Evolutionary conservation across 306 rosid species (phyloP), one percentile per base, ranked within the genome.

Genomic region (Geum urbanum): DNA sequence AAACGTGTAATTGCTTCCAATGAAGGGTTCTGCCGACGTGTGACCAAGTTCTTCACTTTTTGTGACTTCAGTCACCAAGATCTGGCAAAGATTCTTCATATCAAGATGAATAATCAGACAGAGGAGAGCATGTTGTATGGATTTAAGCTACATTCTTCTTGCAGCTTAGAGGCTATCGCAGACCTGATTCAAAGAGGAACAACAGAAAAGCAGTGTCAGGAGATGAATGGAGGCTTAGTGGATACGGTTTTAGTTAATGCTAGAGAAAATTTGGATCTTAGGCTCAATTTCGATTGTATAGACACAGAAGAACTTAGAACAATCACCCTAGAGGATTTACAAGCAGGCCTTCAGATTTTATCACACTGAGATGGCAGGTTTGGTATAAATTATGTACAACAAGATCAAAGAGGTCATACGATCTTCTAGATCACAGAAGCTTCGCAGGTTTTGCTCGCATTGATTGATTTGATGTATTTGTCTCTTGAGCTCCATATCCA

Each of bases 1-100:
- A 85, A 95, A 70, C 89, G 97, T 15, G 96, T 95, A 47, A 95
- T 95, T 8, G 74, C 76, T 65, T 95, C 99, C 0, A 95, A 95
- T 1, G 99, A 95, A 84, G 99, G 97, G 27, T 95, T 95, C 77
- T 82, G 95, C 57, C 82, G 99, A 80, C 77, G 99, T n/a, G 97
- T 95, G 64, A 95, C 96, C 70, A 95, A 91, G 85, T 91, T 95
- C 82, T 91, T 95, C 69, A 72, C 83, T 53, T 95, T 95, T n/a
- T 82, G 77, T 2, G 95, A 91, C 84, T 95, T 95, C 78, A 85
- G 67, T 67, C 80, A 97, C 0, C 67, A 85, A 69, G 99, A 95
- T 71, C 79, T 95, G 58, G 97, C 95, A 8, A 77, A 84, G 69
- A 95, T 95, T 67, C 83, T 95, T 61, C 95, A 86, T 73, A 85